Conservation (phyloP, 2,329 filamentous ascomycete species). For the Scorias spongiosa region DNA sequence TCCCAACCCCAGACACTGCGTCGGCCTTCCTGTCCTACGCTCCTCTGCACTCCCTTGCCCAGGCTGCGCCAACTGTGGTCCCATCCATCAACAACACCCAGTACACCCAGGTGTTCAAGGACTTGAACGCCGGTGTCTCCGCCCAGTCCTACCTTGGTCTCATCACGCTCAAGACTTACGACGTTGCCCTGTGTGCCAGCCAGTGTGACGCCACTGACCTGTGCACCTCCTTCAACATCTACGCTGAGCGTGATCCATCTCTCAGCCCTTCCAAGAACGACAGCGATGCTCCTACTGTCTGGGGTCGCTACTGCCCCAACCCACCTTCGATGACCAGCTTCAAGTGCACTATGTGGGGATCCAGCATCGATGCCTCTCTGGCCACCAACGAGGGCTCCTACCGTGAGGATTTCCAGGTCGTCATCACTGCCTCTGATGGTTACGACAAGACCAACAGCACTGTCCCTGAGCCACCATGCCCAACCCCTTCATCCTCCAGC, state of each 20-base stretch:
- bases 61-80: slow-evolving; percentile 4
- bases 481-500: neutral
- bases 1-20: slow-evolving; percentile 9
- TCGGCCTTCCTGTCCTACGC: slow-evolving; percentile 13
- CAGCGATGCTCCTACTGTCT: slow-evolving; percentile 10
- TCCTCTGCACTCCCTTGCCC: slow-evolving; percentile 12
- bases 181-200: slow-evolving; percentile 15
- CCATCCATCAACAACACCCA: slow-evolving; percentile 1
- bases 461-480: neutral
- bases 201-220: slow-evolving; percentile 18
- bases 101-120: slow-evolving; percentile 18
- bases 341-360: slow-evolving; percentile 26
- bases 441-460: slow-evolving; percentile 14
- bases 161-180: slow-evolving; percentile 17
- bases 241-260: slow-evolving; percentile 20
- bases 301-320: slow-evolving; percentile 20
- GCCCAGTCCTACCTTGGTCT: slow-evolving; percentile 20
- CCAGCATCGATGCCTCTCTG: slow-evolving; percentile 14
- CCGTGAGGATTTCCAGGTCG: slow-evolving; percentile 13
- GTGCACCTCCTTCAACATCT: slow-evolving; percentile 23
- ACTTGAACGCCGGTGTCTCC: slow-evolving; percentile 15
- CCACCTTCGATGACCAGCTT: slow-evolving; percentile 23
- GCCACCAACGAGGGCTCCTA: slow-evolving; percentile 12
- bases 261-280: slow-evolving; percentile 16
- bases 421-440: slow-evolving; percentile 13